Base-by-base conservation (phyloP, 805 yeast species). In the Sungouiella blattae region DNA sequence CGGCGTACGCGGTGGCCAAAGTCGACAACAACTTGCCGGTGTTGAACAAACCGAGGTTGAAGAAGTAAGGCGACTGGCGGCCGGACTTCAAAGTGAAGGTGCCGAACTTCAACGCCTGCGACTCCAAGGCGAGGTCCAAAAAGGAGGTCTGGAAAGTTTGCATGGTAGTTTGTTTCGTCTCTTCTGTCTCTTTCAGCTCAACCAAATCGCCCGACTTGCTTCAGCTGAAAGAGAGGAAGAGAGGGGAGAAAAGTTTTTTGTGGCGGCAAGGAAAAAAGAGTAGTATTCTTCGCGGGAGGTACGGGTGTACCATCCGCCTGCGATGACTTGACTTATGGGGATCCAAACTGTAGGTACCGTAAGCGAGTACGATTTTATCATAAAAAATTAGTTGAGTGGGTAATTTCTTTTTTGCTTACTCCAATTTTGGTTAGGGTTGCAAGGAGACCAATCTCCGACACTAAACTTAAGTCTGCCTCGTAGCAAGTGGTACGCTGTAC, bases 31-130 rank as follows among this genome's bases (percentile, higher is more conserved):
- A 73, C 46, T 75, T 75, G 25, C 96, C 96, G 6, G 87, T 78
- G 62, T 76, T 76, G 75, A 91, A 87, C 37, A 82, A 72, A 63
- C 87, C 96, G 29, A 83, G 86, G 52, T 74, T 93, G 39, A 75
- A 77, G 43, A 93, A 91, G 62, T 93, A 91, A 33, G 98, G 98
- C n/a, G 97, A 89, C 39, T 69, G 64, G 51, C 98, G 78, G 16
- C 98, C 98, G 2, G 94, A 83, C 62, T 91, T 91, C 58, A 91
- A 74, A 11, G 95, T 87, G 74, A 87, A 91, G 33, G 73, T 61
- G 34, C 98, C 98, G 58, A 91, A 93, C 55, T 81, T 78, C 50
- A 91, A 73, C 11, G 97, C 96, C 48, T 82, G 68, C 37, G 83
- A 76, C 49, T 82, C 86, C 46, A 89, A 68, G 16, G 98, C 95